These are phyloP conservation scores for Moniliophthora roreri DNA, from an alignment of 1,284 basidiomycete genomes.

Conservation along the genomic window DNA sequence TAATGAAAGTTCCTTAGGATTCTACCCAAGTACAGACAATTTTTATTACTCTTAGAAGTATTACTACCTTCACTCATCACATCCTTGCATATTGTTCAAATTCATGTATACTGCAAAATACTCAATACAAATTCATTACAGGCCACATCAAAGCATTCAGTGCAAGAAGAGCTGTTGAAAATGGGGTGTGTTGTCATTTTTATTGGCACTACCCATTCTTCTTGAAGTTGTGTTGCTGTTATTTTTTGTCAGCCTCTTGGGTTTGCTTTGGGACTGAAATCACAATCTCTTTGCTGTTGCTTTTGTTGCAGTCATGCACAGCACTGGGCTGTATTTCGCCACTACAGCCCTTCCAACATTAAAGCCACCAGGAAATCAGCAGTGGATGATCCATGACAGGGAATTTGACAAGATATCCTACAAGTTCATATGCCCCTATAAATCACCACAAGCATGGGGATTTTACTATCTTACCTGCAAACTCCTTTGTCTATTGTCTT, in stretches of 20 bases:
- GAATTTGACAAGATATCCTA: neutral
- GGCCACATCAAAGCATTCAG: too few species aligned
- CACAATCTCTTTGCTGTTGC: neutral
- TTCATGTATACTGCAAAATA: too few species aligned
- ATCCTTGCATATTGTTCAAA: too few species aligned
- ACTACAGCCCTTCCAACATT: neutral
- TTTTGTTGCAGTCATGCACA: neutral
- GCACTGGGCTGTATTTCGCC: neutral
- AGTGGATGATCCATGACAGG: too few species aligned
- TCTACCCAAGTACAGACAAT: too few species aligned
- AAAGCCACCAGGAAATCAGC: too few species aligned
- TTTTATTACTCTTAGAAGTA: too few species aligned
- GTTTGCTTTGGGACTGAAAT: slow-evolving; percentile 15
- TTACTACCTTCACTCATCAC: too few species aligned
- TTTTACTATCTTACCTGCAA: slow-evolving; percentile 4
- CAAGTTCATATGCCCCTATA: slow-evolving; percentile 10
- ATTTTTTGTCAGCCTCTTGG: slow-evolving; percentile 28
- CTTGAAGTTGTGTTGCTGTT: slow-evolving; percentile 27
- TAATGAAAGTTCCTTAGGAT: too few species aligned
- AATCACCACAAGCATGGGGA: slow-evolving; percentile 14
- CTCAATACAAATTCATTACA: too few species aligned
- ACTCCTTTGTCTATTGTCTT: too few species aligned
- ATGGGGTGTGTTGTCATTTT: slow-evolving; percentile 28
- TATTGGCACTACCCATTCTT: slow-evolving; percentile 26
- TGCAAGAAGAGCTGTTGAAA: slow-evolving; percentile 23